Evolutionary conservation across 2,329 filamentous ascomycete genomes (phyloP).

Genomic region (Graphilbum ipis-grandicollis): DNA sequence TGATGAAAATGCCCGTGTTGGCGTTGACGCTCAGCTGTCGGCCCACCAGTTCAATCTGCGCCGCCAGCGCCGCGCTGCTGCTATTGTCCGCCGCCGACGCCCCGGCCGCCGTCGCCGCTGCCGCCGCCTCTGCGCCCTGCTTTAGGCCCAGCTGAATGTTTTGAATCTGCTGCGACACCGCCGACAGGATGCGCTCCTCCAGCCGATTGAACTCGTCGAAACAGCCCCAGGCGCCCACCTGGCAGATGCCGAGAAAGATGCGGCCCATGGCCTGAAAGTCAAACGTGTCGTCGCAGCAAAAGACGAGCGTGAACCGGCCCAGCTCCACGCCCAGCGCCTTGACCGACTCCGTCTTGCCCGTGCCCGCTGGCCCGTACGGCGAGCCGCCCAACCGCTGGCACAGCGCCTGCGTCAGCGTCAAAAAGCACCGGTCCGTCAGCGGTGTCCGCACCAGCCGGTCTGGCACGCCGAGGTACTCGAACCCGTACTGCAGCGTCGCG

Average conservation of each 20-base stretch:
- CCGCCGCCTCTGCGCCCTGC: constrained; percentile 37
- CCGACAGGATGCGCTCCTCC: constrained; percentile 92
- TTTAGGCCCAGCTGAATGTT: constrained; percentile 96
- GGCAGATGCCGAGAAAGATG: constrained; percentile 97
- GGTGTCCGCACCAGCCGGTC: constrained; percentile 93
- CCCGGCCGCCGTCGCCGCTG: too few species aligned
- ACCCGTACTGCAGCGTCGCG: constrained; percentile 85
- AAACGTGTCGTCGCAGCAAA: constrained; percentile 99
- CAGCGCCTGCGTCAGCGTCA: constrained; percentile 89
- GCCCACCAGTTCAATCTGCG: constrained; percentile 87
- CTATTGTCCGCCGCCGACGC: too few species aligned
- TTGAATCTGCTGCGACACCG: constrained; percentile 97
- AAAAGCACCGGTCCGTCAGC: constrained; percentile 93
- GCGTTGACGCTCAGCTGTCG: constrained; percentile 76
- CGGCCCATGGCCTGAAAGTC: constrained; percentile 99
- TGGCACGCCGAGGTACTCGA: constrained; percentile 92
- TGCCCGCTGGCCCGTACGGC: constrained; percentile 92
- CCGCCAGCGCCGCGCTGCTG: too few species aligned
- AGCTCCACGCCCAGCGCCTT: constrained; percentile 94
- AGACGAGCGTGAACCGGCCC: constrained; percentile 92
- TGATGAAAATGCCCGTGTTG: constrained; percentile 98
- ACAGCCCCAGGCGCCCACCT: constrained; percentile 98
- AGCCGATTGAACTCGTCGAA: constrained; percentile 99
- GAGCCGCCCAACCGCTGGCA: constrained; percentile 92
- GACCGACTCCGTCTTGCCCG: constrained; percentile 97